A percentile compares a stretch with the other conserved stretches of the same genome.
Evolutionary conservation across 768 basidiomycete genomes (phyloP).

Genomic region (Russula emetica): DNA sequence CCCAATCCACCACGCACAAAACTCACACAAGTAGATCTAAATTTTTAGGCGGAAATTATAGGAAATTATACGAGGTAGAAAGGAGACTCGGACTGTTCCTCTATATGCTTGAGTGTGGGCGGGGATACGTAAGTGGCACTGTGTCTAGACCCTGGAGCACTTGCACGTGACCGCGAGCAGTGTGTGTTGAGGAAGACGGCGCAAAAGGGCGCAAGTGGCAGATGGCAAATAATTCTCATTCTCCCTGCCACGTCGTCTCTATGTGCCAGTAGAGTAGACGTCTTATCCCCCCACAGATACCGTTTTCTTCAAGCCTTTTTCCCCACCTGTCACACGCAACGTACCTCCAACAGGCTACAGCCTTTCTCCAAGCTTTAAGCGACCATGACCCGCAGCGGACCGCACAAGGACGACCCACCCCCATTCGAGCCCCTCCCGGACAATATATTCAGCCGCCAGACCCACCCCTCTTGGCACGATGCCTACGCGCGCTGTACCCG

Average conservation of each 20-base stretch:
- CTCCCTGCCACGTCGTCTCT: slow-evolving; percentile 2
- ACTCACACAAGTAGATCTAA: no score
- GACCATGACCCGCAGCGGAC: slow-evolving; percentile 9
- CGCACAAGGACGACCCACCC: not conserved
- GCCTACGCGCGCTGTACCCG: slow-evolving; percentile 18
- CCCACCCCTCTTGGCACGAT: slow-evolving; percentile 19
- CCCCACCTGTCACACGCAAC: not conserved
- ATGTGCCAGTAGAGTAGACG: not conserved
- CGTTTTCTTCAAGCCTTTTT: not conserved
- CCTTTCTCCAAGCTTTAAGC: not conserved
- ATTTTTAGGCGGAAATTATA: no score
- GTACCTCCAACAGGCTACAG: not conserved
- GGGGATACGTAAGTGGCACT: not conserved
- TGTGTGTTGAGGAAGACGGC: not conserved
- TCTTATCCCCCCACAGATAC: not conserved
- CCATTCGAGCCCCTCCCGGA: slow-evolving; percentile 23
- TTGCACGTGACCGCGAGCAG: not conserved
- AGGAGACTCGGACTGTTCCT: no score
- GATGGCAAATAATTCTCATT: not conserved
- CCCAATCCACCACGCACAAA: no score
- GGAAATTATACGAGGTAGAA: no score
- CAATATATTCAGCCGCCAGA: slow-evolving; percentile 13
- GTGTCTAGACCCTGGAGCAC: not conserved
- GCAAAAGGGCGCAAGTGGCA: not conserved
- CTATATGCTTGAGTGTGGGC: no score